A percentile compares a stretch with the other conserved stretches of the same genome.
Conservation (phyloP, 768 basidiomycete species). For the Pisolithus microcarpus region DNA sequence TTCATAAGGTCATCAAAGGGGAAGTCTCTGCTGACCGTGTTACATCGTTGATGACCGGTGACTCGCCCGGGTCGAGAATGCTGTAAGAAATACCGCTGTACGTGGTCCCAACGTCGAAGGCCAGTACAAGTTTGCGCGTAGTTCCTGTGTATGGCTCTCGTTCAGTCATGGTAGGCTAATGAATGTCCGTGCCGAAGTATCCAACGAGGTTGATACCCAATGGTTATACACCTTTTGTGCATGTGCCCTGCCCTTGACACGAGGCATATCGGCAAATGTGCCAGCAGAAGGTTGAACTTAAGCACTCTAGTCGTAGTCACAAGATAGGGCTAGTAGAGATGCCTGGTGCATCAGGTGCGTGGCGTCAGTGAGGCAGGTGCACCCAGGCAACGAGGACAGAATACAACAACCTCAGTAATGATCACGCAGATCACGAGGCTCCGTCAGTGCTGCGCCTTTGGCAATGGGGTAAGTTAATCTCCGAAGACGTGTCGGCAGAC, state of each 20-base stretch:
- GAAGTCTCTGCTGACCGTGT: slow-evolving; percentile 14
- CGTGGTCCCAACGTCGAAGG: slow-evolving; percentile 49
- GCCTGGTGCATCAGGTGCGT: slow-evolving; percentile 2
- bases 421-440: slow-evolving; percentile 4
- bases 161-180: slow-evolving; percentile 15
- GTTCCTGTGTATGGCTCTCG: slow-evolving; percentile 36
- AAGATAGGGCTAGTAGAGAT: not conserved
- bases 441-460: too few relatives aligned
- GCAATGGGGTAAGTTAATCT: too few relatives aligned
- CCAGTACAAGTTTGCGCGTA: slow-evolving; percentile 37
- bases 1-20: not conserved
- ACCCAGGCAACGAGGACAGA: not conserved
- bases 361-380: slow-evolving; percentile 9
- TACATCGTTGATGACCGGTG: slow-evolving; percentile 15
- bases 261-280: not conserved
- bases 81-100: slow-evolving; percentile 44
- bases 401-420: slow-evolving; percentile 7
- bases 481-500: not conserved
- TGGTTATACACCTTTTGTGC: not conserved
- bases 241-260: not conserved
- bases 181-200: not conserved
- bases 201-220: not conserved
- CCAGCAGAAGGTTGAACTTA: not conserved
- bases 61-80: slow-evolving; percentile 26
- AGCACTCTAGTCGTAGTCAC: not conserved